phyloP scores from a whole-genome alignment of 2,329 filamentous ascomycete genomes.

The Annulohypoxylon truncatum region DNA sequence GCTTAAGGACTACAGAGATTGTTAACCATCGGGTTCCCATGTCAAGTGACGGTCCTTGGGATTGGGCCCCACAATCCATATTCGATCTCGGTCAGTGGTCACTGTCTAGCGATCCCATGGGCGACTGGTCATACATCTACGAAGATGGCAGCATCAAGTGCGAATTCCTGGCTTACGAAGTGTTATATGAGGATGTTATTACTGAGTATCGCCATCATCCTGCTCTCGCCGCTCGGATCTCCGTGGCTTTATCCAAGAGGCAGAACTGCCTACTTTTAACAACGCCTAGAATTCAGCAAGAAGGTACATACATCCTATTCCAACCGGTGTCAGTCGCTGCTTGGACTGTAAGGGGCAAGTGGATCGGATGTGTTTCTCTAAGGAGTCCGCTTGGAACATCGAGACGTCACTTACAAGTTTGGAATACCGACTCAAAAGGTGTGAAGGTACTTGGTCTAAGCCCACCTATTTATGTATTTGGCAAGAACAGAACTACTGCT shows the following conservation, averaged over 20 bases:
- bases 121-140: conserved; percentile 19
- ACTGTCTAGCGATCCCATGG: conserved; percentile 21
- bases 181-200: conserved; percentile 12
- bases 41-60: neutral
- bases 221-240: conserved; percentile 26
- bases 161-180: conserved; percentile 23
- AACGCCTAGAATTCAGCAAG: conserved; percentile 24
- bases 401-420: conserved; percentile 17
- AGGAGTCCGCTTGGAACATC: conserved; percentile 15
- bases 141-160: conserved; percentile 21
- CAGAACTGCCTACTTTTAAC: conserved; percentile 21
- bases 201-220: conserved; percentile 22
- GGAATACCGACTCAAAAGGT: conserved; percentile 14
- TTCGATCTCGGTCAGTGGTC: conserved; percentile 17
- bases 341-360: conserved; percentile 16
- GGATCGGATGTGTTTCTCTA: conserved; percentile 24
- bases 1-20: conserved; percentile 1
- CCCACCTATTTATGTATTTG: conserved; percentile 19
- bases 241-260: conserved; percentile 20
- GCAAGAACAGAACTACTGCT: conserved; percentile 12
- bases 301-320: conserved; percentile 22
- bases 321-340: conserved; percentile 15
- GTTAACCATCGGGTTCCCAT: neutral
- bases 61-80: neutral
- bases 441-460: conserved; percentile 13